Conservation (phyloP, 306 rosid genomes). For the Cotoneaster glaucophyllus region DNA sequence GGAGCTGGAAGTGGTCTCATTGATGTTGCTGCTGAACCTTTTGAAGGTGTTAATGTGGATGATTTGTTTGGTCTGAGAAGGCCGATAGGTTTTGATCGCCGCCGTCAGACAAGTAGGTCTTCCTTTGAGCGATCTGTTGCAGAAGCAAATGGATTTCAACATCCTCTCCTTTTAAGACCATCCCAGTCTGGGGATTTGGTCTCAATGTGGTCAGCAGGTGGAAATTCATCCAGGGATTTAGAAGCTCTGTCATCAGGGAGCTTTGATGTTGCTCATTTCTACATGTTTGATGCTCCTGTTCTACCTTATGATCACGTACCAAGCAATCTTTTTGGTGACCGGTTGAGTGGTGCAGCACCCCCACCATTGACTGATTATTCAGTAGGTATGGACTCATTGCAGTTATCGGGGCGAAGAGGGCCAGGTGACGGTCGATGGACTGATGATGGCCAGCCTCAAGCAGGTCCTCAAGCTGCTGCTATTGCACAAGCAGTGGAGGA, state of each 20-base stretch:
- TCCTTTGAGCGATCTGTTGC: constrained; percentile 79
- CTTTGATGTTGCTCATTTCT: constrained; percentile 78
- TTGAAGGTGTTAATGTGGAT: constrained; percentile 95
- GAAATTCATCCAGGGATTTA: constrained; percentile 59
- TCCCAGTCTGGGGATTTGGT: constrained; percentile 67
- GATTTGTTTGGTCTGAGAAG: constrained; percentile 86
- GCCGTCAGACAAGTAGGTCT: constrained; percentile 83
- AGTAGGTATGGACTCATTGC: constrained; percentile 89
- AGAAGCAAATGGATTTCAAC: constrained; percentile 90
- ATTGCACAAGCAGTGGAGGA: constrained; percentile 93
- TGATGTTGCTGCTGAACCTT: constrained; percentile 93
- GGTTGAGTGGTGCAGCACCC: constrained; percentile 79
- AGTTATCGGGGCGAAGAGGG: constrained; percentile 78
- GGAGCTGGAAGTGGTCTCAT: constrained; percentile 71
- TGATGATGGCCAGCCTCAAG: constrained; percentile 98
- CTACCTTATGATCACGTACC: constrained; percentile 73
- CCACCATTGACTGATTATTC: constrained; percentile 94
- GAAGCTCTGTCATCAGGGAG: constrained; percentile 74
- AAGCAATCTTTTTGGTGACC: constrained; percentile 72
- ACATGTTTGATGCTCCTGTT: constrained; percentile 95
- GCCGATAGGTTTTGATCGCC: constrained; percentile 83
- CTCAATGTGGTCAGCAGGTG: constrained; percentile 77
- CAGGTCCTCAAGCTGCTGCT: constrained; percentile 70
- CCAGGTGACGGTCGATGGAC: constrained; percentile 92
- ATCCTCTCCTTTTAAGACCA: constrained; percentile 89